Evolutionary conservation across 495 filamentous ascomycete species (phyloP).

Genomic region (Massariosphaeria phaeospora): DNA sequence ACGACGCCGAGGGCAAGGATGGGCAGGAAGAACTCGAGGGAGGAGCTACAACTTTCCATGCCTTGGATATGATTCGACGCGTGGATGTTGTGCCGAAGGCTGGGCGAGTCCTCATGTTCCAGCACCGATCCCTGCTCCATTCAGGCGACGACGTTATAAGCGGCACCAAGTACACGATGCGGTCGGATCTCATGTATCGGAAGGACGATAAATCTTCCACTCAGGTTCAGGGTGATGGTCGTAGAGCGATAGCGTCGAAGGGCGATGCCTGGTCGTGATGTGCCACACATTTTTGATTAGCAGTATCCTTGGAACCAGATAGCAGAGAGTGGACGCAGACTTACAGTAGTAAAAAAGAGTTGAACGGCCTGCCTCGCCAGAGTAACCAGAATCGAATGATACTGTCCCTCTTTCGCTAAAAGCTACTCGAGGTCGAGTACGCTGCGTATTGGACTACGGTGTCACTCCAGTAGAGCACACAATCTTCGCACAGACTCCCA

Average conservation of each 20-base stretch:
- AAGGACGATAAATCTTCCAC: too few species aligned
- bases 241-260: neutral
- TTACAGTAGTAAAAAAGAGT: slow-evolving; percentile 53
- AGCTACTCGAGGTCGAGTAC: slow-evolving; percentile 51
- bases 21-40: slow-evolving; percentile 47
- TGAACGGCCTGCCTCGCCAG: slow-evolving; percentile 81
- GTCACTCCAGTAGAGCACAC: slow-evolving; percentile 48
- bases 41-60: slow-evolving; percentile 62
- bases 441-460: slow-evolving; percentile 99
- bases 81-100: slow-evolving; percentile 64
- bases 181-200: slow-evolving; percentile 72
- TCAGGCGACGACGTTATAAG: slow-evolving; percentile 65
- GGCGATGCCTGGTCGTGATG: too few species aligned
- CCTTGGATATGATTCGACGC: slow-evolving; percentile 42
- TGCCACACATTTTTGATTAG: slow-evolving; percentile 27
- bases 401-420: slow-evolving; percentile 45
- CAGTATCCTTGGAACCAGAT: slow-evolving; percentile 33
- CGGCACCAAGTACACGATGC: slow-evolving; percentile 73
- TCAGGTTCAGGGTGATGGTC: too few species aligned
- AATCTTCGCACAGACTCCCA: slow-evolving; percentile 48
- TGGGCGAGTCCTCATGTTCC: slow-evolving; percentile 72
- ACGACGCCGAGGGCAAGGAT: slow-evolving; percentile 50
- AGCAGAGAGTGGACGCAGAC: slow-evolving; percentile 36
- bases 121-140: slow-evolving; percentile 65
- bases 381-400: slow-evolving; percentile 99